A percentile compares a stretch with the other conserved stretches of the same genome.
phyloP scores from a whole-genome alignment of 78 protist species.

The slime mould (Dictyostelium discoideum) region dicty_2.7 NC_007088.5:2466001-2466500 shows the following conservation, averaged over 20 bases:
- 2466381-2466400: conserved; percentile 12
- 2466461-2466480: not conserved
- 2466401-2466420: not conserved
- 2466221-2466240: not conserved
- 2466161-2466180: too few species aligned
- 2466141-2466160: too few species aligned
- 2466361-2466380: not conserved
- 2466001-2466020: too few species aligned
- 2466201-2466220: not conserved
- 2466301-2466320: not conserved
- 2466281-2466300: not conserved
- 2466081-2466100: not conserved
- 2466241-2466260: conserved; percentile 2
- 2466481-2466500: not conserved
- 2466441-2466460: not conserved
- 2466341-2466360: conserved; percentile 12
- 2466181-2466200: not conserved
- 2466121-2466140: too few species aligned
- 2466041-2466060: not conserved
- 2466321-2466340: conserved; percentile 3
- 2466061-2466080: too few species aligned
- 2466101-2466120: not conserved
- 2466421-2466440: not conserved
- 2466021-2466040: not conserved
- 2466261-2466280: not conserved